Base-by-base conservation (phyloP, 1,284 basidiomycete species). In the Limonomyces culmigenus region DNA sequence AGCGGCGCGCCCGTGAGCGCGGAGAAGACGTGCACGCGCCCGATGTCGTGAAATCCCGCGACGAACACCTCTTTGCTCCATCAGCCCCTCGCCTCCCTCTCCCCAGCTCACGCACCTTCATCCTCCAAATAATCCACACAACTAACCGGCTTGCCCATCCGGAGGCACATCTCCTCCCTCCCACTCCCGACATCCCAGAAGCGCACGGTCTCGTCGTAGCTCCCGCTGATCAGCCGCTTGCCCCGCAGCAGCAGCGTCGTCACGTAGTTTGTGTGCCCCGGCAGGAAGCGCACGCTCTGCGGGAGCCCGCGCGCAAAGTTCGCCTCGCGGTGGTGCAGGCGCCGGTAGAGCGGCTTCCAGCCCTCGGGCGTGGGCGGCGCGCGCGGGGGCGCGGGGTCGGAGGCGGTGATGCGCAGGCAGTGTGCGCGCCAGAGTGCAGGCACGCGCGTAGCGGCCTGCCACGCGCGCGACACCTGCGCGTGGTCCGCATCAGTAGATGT, bases 11-110 rank as follows among this genome's bases (percentile, higher is more conserved):
- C 89, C 0, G 80, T 86, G 15, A 81, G 55, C 2, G 77, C 78
- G 8, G 77, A 81, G 59, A 76, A 88, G 12, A 89, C 62, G 44
- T 86, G 83, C 0, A 84, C 81, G 10, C 81, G 76, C 68, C 88
- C 89, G 36, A 91, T 78, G 48, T 93, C 89, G 44, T 92, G 87
- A 53, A 89, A 87, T 0, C 89, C 89, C 16, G 86, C 85, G 8
- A 87, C 87, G 41, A 93, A 80, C 2, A 92, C 80, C 62, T 85
- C 77, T 79, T 42, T n/a, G n/a, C n/a, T n/a, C n/a, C n/a, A n/a
- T 18, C 19, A 19, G 40, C 29, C 13, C 29, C 42, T 19, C 45
- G 15, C 10, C 16, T 32, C 10, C 31, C n/a, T n/a, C n/a, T n/a
- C n/a, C n/a, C n/a, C n/a, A 27, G 23, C 5, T 14, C 8, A 46